These are phyloP conservation scores for Thymus mandschuricus DNA, from an alignment of 257 asterid genomes.

Conservation along the genomic window DNA sequence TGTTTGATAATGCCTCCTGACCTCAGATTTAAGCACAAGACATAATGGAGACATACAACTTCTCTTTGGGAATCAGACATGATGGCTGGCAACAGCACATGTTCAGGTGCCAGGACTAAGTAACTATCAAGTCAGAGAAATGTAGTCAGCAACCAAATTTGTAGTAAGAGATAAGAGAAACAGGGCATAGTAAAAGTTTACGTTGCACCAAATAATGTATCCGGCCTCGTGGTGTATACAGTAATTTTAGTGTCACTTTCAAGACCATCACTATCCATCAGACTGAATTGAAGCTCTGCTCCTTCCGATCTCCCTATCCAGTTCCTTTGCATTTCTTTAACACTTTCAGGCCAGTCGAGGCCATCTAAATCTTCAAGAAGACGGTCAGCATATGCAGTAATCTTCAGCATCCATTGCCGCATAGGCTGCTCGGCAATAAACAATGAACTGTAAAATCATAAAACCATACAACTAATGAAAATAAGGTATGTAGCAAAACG, in stretches of 20 bases:
- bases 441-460: conserved; percentile 95
- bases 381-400: conserved; percentile 98
- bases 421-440: conserved; percentile 99
- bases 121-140: conserved; percentile 57
- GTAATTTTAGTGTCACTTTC: conserved; percentile 60
- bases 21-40: conserved; percentile 20
- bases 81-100: conserved; percentile 64
- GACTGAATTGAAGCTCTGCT: conserved; percentile 79
- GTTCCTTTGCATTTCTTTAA: conserved; percentile 99
- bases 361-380: conserved; percentile 94
- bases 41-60: conserved; percentile 52
- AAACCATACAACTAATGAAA: conserved; percentile 67
- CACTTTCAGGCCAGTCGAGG: conserved; percentile 99
- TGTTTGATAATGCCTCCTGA: conserved; percentile 22
- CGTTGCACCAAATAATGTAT: conserved; percentile 99
- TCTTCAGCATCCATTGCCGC: conserved; percentile 99
- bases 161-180: conserved; percentile 13
- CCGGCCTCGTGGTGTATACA: conserved; percentile 95
- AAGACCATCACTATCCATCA: conserved; percentile 46
- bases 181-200: conserved; percentile 37
- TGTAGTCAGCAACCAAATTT: conserved; percentile 27
- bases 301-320: conserved; percentile 99
- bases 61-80: conserved; percentile 65
- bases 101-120: conserved; percentile 95
- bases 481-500: conserved; percentile 41